phyloP scores from a whole-genome alignment of 2,329 filamentous ascomycete genomes.

The Fusarium sp. region DNA sequence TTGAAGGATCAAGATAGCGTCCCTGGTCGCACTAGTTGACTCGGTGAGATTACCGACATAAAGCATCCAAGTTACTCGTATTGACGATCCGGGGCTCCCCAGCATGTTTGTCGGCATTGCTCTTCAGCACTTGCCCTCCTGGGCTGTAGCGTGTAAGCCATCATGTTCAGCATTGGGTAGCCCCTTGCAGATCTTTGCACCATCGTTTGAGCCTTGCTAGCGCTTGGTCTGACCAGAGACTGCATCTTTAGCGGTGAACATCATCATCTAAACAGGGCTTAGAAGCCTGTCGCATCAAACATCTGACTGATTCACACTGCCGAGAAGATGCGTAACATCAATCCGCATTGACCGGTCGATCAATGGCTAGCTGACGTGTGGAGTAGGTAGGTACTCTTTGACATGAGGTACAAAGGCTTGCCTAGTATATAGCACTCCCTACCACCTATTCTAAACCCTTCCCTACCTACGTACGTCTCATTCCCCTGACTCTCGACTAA shows the following conservation, averaged over 20 bases:
- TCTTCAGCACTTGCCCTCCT: neutral
- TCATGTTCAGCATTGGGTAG: neutral
- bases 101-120: neutral
- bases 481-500: neutral
- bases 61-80: neutral
- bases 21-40: neutral
- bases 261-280: neutral
- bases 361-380: neutral
- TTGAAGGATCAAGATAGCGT: neutral
- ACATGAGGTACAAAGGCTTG: neutral
- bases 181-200: slow-evolving; percentile 5
- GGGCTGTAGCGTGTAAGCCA: neutral
- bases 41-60: neutral
- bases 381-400: neutral
- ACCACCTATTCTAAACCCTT: neutral
- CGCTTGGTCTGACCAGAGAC: neutral
- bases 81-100: neutral
- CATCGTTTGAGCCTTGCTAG: neutral
- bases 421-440: neutral
- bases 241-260: neutral
- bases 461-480: neutral
- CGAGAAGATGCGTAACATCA: neutral
- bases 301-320: too few relatives aligned
- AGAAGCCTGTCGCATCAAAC: neutral
- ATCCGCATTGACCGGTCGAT: neutral